Evolutionary conservation across 176 grass and related monocot species (phyloP), one percentile per base, ranked within the genome.

Genomic region (Otatea glauca): DNA sequence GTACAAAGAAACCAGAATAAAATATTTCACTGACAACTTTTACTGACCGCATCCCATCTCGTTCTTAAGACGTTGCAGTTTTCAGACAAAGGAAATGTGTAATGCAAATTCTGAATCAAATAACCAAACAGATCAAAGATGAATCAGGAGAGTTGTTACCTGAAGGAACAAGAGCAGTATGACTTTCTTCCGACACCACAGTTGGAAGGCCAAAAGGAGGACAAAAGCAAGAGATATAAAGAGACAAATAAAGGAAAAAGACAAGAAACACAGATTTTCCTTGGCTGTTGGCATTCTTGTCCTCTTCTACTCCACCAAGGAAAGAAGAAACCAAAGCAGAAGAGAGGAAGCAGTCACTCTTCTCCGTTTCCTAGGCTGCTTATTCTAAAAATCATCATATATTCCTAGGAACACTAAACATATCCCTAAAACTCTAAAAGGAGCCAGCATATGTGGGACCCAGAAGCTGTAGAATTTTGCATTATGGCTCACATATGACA

Each of bases 281-380:
- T 75, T 23, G 24, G 75, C 50, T 80, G 37, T 23, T 87, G 44
- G 35, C 61, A 80, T 80, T 87, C 53, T 80, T 87, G 85, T 84
- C 75, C 70, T 75, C 53, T 54, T 90, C 75, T 53, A 54, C 32
- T 70, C 80, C 80, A 77, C 21, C 88, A 80, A 83, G 41, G 62
- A 68, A 71, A 69, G 89, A 91, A 87, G 75, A 91, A 91, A 91
- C 85, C 80, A 84, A 87, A 91, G 85, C 65, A 68, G 68, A 70
- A 87, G 53, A 78, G 50, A 84, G 51, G 70, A 87, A 75, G 1
- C 21, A 68, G 49, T 6, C 51, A 84, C 25, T 56, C 55, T 87
- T 78, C 85, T 35, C 60, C 69, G 80, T 75, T 87, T 41, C 89
- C 89, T 43, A 87, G 68, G 85, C 62, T 87, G 64, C 47, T 64